Evolutionary conservation across 2,329 filamentous ascomycete species (phyloP), one percentile per base, ranked within the genome.

Genomic region (Aspergillus hortae): DNA sequence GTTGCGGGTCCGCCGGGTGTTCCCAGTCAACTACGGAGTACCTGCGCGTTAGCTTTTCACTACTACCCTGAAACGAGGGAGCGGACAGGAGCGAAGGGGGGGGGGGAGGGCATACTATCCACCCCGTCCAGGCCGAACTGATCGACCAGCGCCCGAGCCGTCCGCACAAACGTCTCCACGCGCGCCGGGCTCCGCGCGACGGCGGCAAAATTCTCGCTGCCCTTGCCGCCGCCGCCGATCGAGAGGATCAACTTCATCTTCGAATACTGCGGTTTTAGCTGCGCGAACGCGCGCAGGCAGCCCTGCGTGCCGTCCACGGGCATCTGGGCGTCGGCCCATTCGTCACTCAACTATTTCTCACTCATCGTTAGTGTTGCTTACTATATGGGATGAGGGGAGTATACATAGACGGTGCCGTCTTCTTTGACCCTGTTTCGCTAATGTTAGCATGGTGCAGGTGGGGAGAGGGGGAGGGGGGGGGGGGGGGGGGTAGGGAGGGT

Each of bases 231-330:
- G 5, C 89, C 89, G 15, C 89, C 89, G 54, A 94, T 80, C 2
- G 89, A 92, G 23, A 94, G 74, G 12, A 92, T 78, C n/a, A 91
- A 81, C 60, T 87, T 86, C 49, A 94, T 76, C 64, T 88, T 82
- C 30, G 80, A 80, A 64, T 91, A 84, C 59, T 83, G 80, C 58
- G 82, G 77, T 69, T 92, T 92, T 56, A 92, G 77, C 56, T 85
- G 79, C 69, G 85, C 84, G 62, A 92, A 80, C 9, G 89, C 88
- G 30, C 86, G 84, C 48, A 94, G 74, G 42, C 87, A 90, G 38
- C 87, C 88, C 44, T 82, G 77, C 4, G 82, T 80, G 41, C 87
- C 88, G 59, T 92, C 87, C 44, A 90, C 87, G 15, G 84, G 82
- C 62, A 85, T 87, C 61, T 85, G 79, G 38, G 81, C 77, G 74